Base-by-base conservation (phyloP, 495 filamentous ascomycete species). In the Diplogelasinospora grovesii region DNA sequence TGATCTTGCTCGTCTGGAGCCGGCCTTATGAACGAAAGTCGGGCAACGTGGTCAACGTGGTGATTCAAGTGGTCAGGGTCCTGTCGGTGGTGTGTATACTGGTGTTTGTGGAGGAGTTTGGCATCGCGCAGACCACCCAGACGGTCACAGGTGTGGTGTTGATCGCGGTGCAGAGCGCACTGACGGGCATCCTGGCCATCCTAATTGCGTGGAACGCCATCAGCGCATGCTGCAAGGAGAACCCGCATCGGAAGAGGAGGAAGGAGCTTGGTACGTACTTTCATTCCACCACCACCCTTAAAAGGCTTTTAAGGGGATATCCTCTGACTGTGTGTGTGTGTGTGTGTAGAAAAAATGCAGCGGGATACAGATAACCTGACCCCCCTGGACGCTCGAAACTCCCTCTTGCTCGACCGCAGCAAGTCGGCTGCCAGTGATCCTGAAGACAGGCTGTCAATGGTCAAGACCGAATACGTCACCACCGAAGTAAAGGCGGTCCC, bases 61-160 rank as follows among this genome's bases (percentile, higher is more conserved):
- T 81, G 50, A 95, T 98, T 53, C 86, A 94, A 57, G 73, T 89
- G 31, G 89, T 95, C n/a, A 81, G 92, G n/a, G 86, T 94, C 5
- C 66, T 95, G 28, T 95, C 90, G 1, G 83, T 93, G 21, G 75
- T 77, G 25, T 95, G 90, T 61, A 87, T 97, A 50, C 60, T 98
- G 51, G 71, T 97, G 21, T 98, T 97, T 53, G 90, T 96, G 13
- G 85, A 96, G 54, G 80, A 96, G 61, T 81, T 98, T 30, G 86
- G 86, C 25, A 81, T 98, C 46, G 72, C 82, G 4, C 85, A 95
- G 52, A 93, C 88, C 8, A 96, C 92, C n/a, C 89, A 97, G 65
- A 97, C 92, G 2, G 76, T 96, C 45, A 75, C 73, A 10, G 92
- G 92, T 27, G 79, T 96, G 21, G 83, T 90, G 9, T 70, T 98